Evolutionary conservation across 495 filamentous ascomycete genomes (phyloP), one percentile per base, ranked within the genome.

Genomic region (Daldinia grandis): DNA sequence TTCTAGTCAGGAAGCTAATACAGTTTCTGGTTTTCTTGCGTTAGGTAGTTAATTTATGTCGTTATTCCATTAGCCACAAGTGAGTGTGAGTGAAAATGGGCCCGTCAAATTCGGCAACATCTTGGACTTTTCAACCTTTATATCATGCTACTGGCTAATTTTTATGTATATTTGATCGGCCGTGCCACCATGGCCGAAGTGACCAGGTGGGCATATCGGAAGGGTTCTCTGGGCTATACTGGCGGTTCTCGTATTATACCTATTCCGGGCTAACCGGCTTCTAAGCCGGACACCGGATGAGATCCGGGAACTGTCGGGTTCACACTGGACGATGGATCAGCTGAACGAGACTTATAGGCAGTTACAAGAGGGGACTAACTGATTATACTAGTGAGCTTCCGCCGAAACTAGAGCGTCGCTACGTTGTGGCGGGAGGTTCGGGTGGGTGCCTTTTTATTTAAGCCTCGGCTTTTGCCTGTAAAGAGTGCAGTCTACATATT

Each of bases 401-500:
- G 0, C 84, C 82, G 7, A 87, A 84, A 68, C 79, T 87, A 51
- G 77, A 82, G 9, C 80, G 87, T 10, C 83, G 86, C 9, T 88
- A 89, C 61, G 74, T 89, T 28, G 77, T 88, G 47, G 85, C 86
- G 21, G 86, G 87, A 17, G 87, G 87, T 54, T 83, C 85, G 8
- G 86, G 87, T 88, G 55, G 74, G 85, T 83, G 10, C n/a, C n/a
- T 15, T 56, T 28, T 42, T 35, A 55, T 31, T 19, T 49, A 47
- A 38, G 19, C 4, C 42, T 54, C 38, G 21, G 21, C 50, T 12
- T 33, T 8, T 9, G 12, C 37, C 12, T 5, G 51, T 44, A 47
- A 9, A 12, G 30, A 3, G 33, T 17, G 40, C 14, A 14, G 25
- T 51, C 59, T 73, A 68, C 72, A 50, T 54, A 14, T 66, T 19